A percentile compares a stretch with the other conserved stretches of the same genome.
These are phyloP conservation scores for Cladophialophora chaetospira DNA, from an alignment of 2,329 filamentous ascomycete genomes.

Conservation along the genomic window DNA sequence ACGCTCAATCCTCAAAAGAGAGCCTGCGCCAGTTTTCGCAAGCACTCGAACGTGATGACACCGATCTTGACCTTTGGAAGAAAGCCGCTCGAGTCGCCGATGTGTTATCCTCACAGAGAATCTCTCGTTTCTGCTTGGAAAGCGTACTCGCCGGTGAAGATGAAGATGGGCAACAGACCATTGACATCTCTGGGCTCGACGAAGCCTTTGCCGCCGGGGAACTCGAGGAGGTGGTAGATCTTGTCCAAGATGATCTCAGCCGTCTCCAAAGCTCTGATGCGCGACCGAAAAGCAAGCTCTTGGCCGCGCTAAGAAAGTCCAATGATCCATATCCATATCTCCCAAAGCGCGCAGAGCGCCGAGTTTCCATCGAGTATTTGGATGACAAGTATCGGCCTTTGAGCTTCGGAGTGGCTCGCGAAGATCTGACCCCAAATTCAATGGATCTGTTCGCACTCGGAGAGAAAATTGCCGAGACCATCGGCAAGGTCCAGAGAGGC, in stretches of 20 bases:
- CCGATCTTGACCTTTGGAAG: slow-evolving; percentile 65
- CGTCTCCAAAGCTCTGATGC: slow-evolving; percentile 54
- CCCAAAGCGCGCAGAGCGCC: slow-evolving; percentile 37
- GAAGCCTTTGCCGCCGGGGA: slow-evolving; percentile 57
- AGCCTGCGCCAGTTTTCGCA: slow-evolving; percentile 60
- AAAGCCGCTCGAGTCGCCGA: slow-evolving; percentile 60
- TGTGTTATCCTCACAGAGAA: slow-evolving; percentile 59
- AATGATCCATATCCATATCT: slow-evolving; percentile 57
- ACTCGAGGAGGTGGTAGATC: slow-evolving; percentile 51
- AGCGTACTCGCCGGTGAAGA: slow-evolving; percentile 65
- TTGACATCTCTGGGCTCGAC: slow-evolving; percentile 61
- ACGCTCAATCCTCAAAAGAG: slow-evolving; percentile 40
- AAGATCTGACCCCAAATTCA: slow-evolving; percentile 40
- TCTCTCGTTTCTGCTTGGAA: slow-evolving; percentile 64
- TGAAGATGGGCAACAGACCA: slow-evolving; percentile 55
- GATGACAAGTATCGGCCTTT: slow-evolving; percentile 40
- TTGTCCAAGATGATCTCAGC: slow-evolving; percentile 59
- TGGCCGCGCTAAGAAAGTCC: slow-evolving; percentile 54
- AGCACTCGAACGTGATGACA: slow-evolving; percentile 65
- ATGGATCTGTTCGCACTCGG: slow-evolving; percentile 53
- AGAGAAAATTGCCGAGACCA: slow-evolving; percentile 48
- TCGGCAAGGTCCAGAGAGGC: slow-evolving; percentile 45
- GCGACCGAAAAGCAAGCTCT: slow-evolving; percentile 54
- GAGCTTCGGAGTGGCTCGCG: slow-evolving; percentile 41
- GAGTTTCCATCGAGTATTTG: slow-evolving; percentile 37